phyloP scores from a whole-genome alignment of 495 filamentous ascomycete genomes.

The Hypomontagnella monticulosa region DNA sequence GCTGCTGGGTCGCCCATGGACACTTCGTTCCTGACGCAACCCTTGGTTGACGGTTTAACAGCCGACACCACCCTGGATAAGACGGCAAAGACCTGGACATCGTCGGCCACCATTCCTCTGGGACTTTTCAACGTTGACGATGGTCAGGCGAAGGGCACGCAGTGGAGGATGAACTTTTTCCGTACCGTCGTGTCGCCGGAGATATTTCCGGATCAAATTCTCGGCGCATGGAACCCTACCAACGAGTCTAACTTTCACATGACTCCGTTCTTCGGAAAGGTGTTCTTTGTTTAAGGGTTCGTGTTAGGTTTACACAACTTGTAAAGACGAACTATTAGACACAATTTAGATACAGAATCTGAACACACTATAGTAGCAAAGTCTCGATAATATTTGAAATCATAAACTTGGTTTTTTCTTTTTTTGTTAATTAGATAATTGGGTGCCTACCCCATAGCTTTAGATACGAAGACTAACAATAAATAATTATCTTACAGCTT shows the following conservation, averaged over 20 bases:
- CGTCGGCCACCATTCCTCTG: conserved; percentile 41
- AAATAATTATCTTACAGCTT: no score
- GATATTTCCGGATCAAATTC: conserved; percentile 43
- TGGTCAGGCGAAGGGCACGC: conserved; percentile 43
- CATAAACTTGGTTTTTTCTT: no score
- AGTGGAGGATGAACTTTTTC: conserved; percentile 51
- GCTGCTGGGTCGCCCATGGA: conserved; percentile 40
- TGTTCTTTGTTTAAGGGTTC: conserved; percentile 40
- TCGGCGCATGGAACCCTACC: conserved; percentile 48
- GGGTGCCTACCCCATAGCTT: no score
- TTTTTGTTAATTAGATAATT: no score
- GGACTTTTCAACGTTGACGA: conserved; percentile 49
- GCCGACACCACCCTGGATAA: conserved; percentile 43
- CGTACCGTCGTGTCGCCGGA: conserved; percentile 45
- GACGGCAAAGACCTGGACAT: conserved; percentile 40
- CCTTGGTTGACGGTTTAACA: conserved; percentile 43
- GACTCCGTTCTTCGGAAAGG: conserved; percentile 46
- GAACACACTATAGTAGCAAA: no score
- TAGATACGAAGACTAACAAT: no score
- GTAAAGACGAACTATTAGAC: neutral
- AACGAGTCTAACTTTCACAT: conserved; percentile 48
- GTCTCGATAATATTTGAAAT: no score
- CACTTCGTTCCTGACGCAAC: conserved; percentile 32
- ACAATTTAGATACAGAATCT: neutral
- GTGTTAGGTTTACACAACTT: neutral